Evolutionary conservation across 2,329 filamentous ascomycete species (phyloP).

Genomic region (Sarocladiaceae sp.): DNA sequence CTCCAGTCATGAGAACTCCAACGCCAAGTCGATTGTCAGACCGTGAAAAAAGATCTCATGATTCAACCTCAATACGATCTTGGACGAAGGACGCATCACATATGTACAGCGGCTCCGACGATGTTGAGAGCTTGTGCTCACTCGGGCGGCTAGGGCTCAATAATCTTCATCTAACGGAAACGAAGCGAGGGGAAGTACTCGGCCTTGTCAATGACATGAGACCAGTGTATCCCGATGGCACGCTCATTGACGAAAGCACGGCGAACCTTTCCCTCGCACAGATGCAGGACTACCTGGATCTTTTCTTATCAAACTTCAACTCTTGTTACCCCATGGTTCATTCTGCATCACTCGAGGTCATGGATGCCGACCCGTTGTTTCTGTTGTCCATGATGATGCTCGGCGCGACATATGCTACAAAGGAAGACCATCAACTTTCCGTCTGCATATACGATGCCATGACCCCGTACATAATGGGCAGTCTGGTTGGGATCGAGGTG

Average conservation of each 20-base stretch:
- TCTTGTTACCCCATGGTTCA: conserved; percentile 56
- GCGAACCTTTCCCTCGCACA: conserved; percentile 41
- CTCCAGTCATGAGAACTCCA: neutral
- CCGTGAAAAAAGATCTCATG: neutral
- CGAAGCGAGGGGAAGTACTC: conserved; percentile 32
- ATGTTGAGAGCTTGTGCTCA: neutral
- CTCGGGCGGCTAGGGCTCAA: neutral
- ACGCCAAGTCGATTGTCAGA: neutral
- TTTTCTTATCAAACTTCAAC: conserved; percentile 60
- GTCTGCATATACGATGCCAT: conserved; percentile 60
- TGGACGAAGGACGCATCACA: conserved; percentile 18
- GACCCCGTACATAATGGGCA: conserved; percentile 53
- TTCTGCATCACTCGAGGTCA: conserved; percentile 50
- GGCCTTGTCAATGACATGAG: conserved; percentile 48
- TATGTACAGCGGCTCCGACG: conserved; percentile 19
- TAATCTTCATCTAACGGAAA: conserved; percentile 33
- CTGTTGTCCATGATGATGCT: conserved; percentile 52
- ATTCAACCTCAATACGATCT: neutral
- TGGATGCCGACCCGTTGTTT: conserved; percentile 44
- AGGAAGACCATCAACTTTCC: conserved; percentile 54
- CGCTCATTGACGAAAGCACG: conserved; percentile 28
- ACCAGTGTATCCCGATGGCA: conserved; percentile 39
- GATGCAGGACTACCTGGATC: conserved; percentile 52
- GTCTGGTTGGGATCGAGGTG: conserved; percentile 50
- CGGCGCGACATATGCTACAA: conserved; percentile 58